Evolutionary conservation across 305 asterid genomes (phyloP).

Genomic region (Plantago lanceolata): DNA sequence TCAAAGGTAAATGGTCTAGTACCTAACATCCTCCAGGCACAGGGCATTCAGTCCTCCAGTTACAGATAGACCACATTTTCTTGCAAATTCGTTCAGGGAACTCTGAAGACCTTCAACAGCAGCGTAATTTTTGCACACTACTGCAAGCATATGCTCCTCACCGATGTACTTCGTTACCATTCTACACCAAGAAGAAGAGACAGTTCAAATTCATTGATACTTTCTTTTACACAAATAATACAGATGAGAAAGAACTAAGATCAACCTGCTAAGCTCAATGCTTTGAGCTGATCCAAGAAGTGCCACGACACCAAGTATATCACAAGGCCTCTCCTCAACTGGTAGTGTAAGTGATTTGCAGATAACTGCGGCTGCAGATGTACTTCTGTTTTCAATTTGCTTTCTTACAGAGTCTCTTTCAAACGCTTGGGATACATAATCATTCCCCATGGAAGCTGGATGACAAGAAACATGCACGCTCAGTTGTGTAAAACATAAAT

Average conservation of each 20-base stretch:
- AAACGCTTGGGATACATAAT: conserved; percentile 16
- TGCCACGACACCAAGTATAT: conserved; percentile 56
- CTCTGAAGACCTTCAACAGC: conserved; percentile 36
- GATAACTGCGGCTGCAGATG: conserved; percentile 48
- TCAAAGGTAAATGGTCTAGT: not conserved
- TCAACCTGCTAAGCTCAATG: conserved; percentile 57
- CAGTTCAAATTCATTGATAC: conserved; percentile 1
- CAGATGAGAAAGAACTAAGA: conserved; percentile 1
- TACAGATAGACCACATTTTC: conserved; percentile 26
- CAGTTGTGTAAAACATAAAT: not conserved
- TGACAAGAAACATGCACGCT: not conserved
- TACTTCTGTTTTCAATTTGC: conserved; percentile 29
- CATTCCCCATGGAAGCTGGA: conserved; percentile 30
- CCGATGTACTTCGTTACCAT: conserved; percentile 55
- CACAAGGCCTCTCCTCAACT: conserved; percentile 17
- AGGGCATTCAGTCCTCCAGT: conserved; percentile 33
- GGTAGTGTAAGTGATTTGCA: conserved; percentile 27
- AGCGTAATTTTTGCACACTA: conserved; percentile 48
- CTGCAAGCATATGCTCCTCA: conserved; percentile 57
- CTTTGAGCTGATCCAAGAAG: conserved; percentile 49
- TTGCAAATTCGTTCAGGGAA: conserved; percentile 32
- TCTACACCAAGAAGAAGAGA: conserved; percentile 31
- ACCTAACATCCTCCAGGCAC: conserved; percentile 60
- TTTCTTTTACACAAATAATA: not conserved
- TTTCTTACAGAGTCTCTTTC: conserved; percentile 26